These are phyloP conservation scores for Carex sylvatica DNA, from an alignment of 202 grass and related monocot genomes.

Conservation along the genomic window DNA sequence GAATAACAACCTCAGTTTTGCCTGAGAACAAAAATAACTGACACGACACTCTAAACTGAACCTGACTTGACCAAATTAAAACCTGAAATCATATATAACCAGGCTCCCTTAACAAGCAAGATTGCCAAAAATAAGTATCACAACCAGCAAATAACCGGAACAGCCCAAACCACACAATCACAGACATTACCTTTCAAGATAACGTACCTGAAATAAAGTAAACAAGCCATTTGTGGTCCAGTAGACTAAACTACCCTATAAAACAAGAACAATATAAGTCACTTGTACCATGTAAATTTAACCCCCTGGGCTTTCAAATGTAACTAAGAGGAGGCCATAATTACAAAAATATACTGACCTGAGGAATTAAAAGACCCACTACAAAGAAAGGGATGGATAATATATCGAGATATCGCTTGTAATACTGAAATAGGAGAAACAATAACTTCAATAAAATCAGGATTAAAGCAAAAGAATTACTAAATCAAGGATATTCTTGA, in stretches of 20 bases:
- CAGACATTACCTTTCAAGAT: background rate
- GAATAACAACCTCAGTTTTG: too few relatives aligned
- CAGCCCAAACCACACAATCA: background rate
- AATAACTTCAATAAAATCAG: constrained; percentile 31
- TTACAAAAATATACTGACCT: constrained; percentile 52
- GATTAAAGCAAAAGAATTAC: constrained; percentile 23
- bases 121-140: background rate
- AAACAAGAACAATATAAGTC: constrained; percentile 12
- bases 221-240: constrained; percentile 85
- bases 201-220: constrained; percentile 68
- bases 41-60: too few relatives aligned
- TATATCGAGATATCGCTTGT: constrained; percentile 79
- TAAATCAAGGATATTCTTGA: background rate
- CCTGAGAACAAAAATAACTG: too few relatives aligned
- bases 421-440: constrained; percentile 58
- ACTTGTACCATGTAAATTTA: background rate
- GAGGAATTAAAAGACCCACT: constrained; percentile 58
- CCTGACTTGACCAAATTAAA: too few relatives aligned
- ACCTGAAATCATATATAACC: background rate
- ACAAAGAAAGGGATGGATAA: constrained; percentile 75
- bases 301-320: background rate
- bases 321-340: constrained; percentile 28
- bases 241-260: constrained; percentile 80
- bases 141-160: background rate
- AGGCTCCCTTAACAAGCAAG: background rate